Evolutionary conservation across 225 moss, liverwort and hornwort genomes (phyloP).

Genomic region (Asterella californica): DNA sequence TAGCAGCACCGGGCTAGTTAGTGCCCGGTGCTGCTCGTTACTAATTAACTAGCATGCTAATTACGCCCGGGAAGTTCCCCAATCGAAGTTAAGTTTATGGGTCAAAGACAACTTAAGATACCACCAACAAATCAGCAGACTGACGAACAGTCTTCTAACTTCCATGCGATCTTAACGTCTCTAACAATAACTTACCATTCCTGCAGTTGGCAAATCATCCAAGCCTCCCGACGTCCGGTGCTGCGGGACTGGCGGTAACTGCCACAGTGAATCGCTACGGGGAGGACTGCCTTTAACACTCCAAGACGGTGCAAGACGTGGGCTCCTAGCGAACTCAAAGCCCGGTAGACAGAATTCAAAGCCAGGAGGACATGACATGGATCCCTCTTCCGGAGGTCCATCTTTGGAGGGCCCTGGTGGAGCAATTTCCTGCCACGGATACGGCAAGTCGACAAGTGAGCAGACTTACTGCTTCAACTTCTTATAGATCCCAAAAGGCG

Average conservation of each 20-base stretch:
- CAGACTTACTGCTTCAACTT: background rate
- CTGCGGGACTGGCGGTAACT: conserved; percentile 14
- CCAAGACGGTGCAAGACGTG: conserved; percentile 6
- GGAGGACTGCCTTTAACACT: conserved; percentile 14
- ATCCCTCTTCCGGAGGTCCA: conserved; percentile 4
- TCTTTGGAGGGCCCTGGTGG: conserved; percentile 1
- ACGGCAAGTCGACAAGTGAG: background rate
- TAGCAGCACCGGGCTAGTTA: no score
- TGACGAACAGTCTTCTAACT: background rate
- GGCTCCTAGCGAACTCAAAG: conserved; percentile 24
- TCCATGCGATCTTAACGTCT: background rate
- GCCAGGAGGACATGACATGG: conserved; percentile 24
- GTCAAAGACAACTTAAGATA: background rate
- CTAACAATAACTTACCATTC: conserved; percentile 8
- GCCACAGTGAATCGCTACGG: conserved; percentile 25
- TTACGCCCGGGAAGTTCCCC: background rate
- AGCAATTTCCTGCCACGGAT: background rate
- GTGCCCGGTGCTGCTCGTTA: no score
- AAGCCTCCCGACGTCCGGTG: conserved; percentile 19
- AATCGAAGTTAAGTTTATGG: background rate
- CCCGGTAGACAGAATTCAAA: conserved; percentile 32
- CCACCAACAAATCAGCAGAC: background rate
- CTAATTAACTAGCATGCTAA: no score
- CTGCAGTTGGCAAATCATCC: conserved; percentile 17
- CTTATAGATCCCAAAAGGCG: background rate